These are phyloP conservation scores for Aureobasidium sp. DNA, from an alignment of 2,329 filamentous ascomycete species.

Conservation along the genomic window DNA sequence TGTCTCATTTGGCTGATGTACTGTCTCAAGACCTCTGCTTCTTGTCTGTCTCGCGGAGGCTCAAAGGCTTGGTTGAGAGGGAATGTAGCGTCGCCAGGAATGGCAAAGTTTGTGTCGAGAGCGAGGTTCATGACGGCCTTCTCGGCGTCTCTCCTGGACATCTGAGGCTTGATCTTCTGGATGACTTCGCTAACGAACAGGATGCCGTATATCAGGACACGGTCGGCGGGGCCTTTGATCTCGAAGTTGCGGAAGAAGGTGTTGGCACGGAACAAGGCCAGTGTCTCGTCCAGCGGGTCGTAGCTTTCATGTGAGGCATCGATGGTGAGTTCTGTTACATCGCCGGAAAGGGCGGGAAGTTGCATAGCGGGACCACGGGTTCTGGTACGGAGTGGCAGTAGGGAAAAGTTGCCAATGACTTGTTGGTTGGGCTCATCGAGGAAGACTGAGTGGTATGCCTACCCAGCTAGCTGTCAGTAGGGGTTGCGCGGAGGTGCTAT, in stretches of 20 bases:
- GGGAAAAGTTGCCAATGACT: slow-evolving; percentile 78
- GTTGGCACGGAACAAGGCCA: slow-evolving; percentile 91
- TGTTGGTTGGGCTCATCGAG: slow-evolving; percentile 65
- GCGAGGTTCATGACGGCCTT: slow-evolving; percentile 81
- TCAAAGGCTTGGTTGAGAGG: slow-evolving; percentile 97
- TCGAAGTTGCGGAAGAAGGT: slow-evolving; percentile 99
- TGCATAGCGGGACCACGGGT: slow-evolving; percentile 92
- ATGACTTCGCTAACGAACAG: slow-evolving; percentile 88
- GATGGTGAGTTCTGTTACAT: slow-evolving; percentile 47
- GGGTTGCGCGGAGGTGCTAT: background rate
- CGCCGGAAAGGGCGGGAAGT: slow-evolving; percentile 50
- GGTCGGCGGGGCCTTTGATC: slow-evolving; percentile 91
- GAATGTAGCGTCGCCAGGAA: slow-evolving; percentile 88
- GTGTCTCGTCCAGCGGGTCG: slow-evolving; percentile 90
- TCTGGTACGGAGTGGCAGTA: slow-evolving; percentile 88
- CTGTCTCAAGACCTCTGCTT: slow-evolving; percentile 79
- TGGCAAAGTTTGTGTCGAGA: slow-evolving; percentile 86
- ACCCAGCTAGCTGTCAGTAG: slow-evolving; percentile 15
- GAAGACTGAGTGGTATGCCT: slow-evolving; percentile 99
- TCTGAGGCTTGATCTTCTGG: slow-evolving; percentile 71
- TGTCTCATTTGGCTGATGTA: slow-evolving; percentile 91
- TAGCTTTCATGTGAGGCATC: slow-evolving; percentile 89
- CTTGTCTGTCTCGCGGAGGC: slow-evolving; percentile 73
- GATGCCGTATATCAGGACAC: slow-evolving; percentile 93
- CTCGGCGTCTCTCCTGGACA: slow-evolving; percentile 56